Conservation (phyloP, 1,284 basidiomycete species). For the Cryptococcus depauperatus region DNA sequence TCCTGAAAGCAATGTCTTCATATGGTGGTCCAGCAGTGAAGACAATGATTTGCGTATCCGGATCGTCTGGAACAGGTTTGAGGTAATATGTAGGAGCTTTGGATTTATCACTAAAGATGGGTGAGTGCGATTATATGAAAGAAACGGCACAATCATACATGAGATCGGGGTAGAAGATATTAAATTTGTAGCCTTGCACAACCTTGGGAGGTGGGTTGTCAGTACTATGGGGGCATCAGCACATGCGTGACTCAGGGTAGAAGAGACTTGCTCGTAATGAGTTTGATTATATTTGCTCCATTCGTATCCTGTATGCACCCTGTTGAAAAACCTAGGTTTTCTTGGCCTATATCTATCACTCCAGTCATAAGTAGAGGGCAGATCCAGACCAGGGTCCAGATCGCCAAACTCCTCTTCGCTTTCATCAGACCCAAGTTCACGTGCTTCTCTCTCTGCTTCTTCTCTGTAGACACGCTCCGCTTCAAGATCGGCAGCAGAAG, state of each 20-base stretch:
- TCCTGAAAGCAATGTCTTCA: constrained; percentile 96
- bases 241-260: not conserved
- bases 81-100: constrained; percentile 94
- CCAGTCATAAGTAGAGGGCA: constrained; percentile 71
- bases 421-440: constrained; percentile 32
- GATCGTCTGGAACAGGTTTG: constrained; percentile 81
- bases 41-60: constrained; percentile 85
- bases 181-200: constrained; percentile 93
- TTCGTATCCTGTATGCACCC: constrained; percentile 99
- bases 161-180: constrained; percentile 46
- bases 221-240: constrained; percentile 32
- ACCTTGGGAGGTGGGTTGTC: constrained; percentile 97
- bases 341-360: constrained; percentile 98
- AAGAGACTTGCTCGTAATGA: constrained; percentile 77
- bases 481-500: constrained; percentile 66
- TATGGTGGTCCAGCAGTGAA: constrained; percentile 97
- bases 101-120: constrained; percentile 64
- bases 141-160: constrained; percentile 26
- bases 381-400: constrained; percentile 56
- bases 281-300: constrained; percentile 99
- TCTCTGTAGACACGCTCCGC: constrained; percentile 77
- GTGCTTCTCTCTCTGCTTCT: constrained; percentile 37
- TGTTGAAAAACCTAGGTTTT: constrained; percentile 97
- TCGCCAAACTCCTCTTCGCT: constrained; percentile 71
- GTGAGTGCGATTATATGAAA: not conserved